Evolutionary conservation across 2,329 filamentous ascomycete species (phyloP), one percentile per base, ranked within the genome.

Genomic region (Neofusicoccum kwambonambiense): DNA sequence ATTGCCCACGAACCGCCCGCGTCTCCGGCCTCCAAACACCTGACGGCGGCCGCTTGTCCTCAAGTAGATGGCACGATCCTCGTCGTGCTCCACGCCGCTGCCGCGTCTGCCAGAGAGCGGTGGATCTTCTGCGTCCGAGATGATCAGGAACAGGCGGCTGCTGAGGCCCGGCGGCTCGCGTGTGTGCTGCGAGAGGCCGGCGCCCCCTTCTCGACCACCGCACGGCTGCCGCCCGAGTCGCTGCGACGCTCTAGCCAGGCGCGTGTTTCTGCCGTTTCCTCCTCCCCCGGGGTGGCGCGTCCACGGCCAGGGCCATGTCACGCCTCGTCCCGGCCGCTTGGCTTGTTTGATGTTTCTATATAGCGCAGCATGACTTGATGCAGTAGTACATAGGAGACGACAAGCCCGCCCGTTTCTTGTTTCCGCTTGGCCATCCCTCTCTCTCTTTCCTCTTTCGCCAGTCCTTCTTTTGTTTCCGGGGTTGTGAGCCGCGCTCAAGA

Each of bases 401-500:
- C 5, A 47, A 37, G 56, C 42, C 56, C 56, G 56, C 56, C 4
- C 45, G 56, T 60, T 60, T 60, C 56, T 60, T 60, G 56, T 37
- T 60, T 58, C 56, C 41, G 15, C 42, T 58, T 44, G 42, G 41
- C 56, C 56, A 47, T 37, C 44, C 54, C 17, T 34, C 41, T 37
- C 31, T 42, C 34, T 47, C 17, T 39, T 50, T 27, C 44, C 31
- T 58, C 62, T 64, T 39, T 57, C 9, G 51, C 45, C 52, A 49
- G 17, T 57, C 62, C 12, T 62, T 62, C 45, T 39, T 49, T 64
- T 45, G 5, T 39, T 42, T 41, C 11, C 3, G 35, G 44, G 44
- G 17, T 39, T n/a, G 12, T 41, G 39, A 63, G 60, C 47, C 47
- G 61, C n/a, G 61, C 62, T 64, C 64, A 69, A n/a, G 15, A 75